A percentile compares a stretch with the other conserved stretches of the same genome.
Evolutionary conservation across 164 flowering plant genomes (phyloP).

Genomic region (Nymphaea thermarum): DNA sequence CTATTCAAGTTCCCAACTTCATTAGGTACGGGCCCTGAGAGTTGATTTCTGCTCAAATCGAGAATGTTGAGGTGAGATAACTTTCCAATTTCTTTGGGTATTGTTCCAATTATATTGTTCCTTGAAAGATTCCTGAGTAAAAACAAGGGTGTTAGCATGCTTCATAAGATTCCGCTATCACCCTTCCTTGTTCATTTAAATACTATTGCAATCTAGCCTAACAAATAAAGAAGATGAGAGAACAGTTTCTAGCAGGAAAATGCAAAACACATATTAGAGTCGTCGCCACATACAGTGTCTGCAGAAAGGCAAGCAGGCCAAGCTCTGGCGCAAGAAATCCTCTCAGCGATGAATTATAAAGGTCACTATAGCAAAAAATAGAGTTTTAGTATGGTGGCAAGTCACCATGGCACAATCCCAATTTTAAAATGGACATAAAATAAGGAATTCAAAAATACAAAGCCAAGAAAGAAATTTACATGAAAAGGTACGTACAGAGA

Average conservation of each 20-base stretch:
- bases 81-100: slow-evolving; percentile 68
- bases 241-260: neutral
- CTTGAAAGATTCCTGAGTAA: slow-evolving; percentile 7
- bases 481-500: slow-evolving; percentile 32
- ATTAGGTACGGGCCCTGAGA: slow-evolving; percentile 73
- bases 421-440: neutral
- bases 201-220: neutral
- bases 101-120: slow-evolving; percentile 58
- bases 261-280: neutral
- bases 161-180: neutral
- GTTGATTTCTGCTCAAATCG: slow-evolving; percentile 77
- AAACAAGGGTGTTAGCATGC: neutral
- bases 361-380: slow-evolving; percentile 39
- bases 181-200: neutral
- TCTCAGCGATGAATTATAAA: slow-evolving; percentile 38
- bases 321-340: slow-evolving; percentile 85
- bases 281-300: slow-evolving; percentile 40
- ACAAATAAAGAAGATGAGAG: neutral
- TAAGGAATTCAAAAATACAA: neutral
- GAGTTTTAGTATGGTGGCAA: neutral
- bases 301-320: slow-evolving; percentile 44
- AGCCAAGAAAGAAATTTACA: neutral
- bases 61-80: slow-evolving; percentile 52
- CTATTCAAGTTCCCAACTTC: slow-evolving; percentile 55
- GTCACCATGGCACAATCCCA: neutral